These are phyloP conservation scores for Pyropia haitanensis DNA, from an alignment of 23 red algal genomes.

Conservation along the genomic window DNA sequence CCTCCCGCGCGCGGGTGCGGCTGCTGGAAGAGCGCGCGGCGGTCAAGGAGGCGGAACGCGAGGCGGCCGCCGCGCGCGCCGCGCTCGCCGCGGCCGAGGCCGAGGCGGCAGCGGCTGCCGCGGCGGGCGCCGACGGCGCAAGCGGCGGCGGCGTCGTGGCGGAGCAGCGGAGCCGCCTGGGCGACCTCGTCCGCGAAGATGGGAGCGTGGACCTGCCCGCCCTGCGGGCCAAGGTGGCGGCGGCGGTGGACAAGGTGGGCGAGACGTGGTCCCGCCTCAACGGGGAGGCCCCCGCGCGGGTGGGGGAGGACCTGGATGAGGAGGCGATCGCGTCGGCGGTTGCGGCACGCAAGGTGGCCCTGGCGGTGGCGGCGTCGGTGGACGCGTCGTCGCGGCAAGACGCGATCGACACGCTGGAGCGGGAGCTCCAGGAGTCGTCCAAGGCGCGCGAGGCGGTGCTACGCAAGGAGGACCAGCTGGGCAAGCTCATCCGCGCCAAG, in stretches of 20 bases:
- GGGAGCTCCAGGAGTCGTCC: conserved; percentile 49
- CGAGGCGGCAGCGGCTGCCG: no score
- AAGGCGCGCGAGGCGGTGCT: conserved; percentile 70
- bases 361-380: conserved; percentile 12
- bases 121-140: no score
- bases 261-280: conserved; percentile 73
- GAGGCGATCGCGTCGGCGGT: not conserved
- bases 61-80: no score
- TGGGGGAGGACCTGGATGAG: not conserved
- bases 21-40: not conserved
- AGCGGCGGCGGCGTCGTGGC: no score
- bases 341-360: not conserved
- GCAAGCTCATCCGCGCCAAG: conserved; percentile 75
- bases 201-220: conserved; percentile 56
- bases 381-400: conserved; percentile 29
- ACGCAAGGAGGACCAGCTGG: conserved; percentile 82
- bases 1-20: not conserved
- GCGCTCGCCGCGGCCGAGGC: no score
- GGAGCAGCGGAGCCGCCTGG: no score
- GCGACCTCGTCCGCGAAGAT: conserved; percentile 41
- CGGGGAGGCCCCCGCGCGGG: conserved; percentile 8
- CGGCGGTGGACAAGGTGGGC: conserved; percentile 31
- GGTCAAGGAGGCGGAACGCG: not conserved
- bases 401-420: conserved; percentile 68
- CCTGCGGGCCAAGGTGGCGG: conserved; percentile 19